These are phyloP conservation scores for Cenococcum geophilum DNA, from an alignment of 495 filamentous ascomycete genomes.

Conservation along the genomic window DNA sequence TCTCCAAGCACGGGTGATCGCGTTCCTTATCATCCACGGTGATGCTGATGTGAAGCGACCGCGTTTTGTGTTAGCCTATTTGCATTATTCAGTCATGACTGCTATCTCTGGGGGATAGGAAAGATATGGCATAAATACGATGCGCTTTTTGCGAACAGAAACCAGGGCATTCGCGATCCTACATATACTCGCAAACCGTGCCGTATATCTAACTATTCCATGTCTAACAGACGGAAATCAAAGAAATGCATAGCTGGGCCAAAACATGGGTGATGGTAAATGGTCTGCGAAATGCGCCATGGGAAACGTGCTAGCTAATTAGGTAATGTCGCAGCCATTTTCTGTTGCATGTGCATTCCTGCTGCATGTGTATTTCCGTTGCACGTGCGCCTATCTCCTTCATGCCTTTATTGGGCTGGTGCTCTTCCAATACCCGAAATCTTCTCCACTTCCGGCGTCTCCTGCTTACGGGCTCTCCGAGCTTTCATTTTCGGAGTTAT, in stretches of 20 bases:
- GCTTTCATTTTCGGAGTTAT: not conserved
- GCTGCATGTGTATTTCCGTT: not conserved
- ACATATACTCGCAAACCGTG: too few species aligned
- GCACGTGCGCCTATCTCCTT: not conserved
- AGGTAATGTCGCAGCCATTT: not conserved
- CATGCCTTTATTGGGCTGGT: not conserved
- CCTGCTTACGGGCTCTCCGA: not conserved
- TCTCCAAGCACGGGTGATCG: not conserved
- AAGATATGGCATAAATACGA: not conserved
- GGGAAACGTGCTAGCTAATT: not conserved
- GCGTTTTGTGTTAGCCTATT: not conserved
- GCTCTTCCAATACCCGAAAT: too few species aligned
- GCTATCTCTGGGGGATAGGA: not conserved
- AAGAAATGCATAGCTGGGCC: not conserved
- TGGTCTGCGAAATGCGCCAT: not conserved
- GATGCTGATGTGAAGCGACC: slow-evolving; percentile 18
- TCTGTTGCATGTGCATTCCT: not conserved
- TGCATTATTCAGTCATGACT: not conserved
- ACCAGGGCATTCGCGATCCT: too few species aligned
- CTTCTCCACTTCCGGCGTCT: not conserved
- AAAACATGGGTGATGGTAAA: not conserved
- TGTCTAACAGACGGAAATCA: too few species aligned
- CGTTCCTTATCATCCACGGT: not conserved
- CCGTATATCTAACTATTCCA: too few species aligned
- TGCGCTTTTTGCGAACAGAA: too few species aligned